A percentile compares a stretch with the other conserved stretches of the same genome.
Conservation (phyloP, 176 grass and related monocot genomes). For the Zoysia pacifica region DNA sequence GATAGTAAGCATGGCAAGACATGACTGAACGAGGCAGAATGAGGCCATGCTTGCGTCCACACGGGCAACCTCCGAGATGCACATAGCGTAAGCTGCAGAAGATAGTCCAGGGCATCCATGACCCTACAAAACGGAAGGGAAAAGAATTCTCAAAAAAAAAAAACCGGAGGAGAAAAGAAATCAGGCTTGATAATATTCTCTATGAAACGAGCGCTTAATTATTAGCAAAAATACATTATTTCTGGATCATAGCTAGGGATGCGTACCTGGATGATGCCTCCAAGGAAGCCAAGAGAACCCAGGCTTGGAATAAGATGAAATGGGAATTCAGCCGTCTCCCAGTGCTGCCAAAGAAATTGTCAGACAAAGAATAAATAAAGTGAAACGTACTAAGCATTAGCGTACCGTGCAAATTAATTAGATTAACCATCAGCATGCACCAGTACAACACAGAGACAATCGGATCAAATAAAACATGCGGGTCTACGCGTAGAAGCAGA, state of each 20-base stretch:
- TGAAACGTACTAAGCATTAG: background rate
- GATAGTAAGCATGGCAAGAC: slow-evolving; percentile 56
- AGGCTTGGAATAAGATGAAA: slow-evolving; percentile 57
- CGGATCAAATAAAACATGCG: no score
- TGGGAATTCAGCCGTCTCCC: slow-evolving; percentile 61
- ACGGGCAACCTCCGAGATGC: slow-evolving; percentile 46
- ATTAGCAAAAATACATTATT: background rate
- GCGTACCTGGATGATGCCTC: slow-evolving; percentile 63
- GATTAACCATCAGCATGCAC: background rate
- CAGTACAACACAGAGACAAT: background rate
- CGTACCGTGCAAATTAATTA: no score
- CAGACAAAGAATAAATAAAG: no score
- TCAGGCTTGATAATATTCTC: no score
- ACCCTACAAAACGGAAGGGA: background rate
- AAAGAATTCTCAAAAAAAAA: no score
- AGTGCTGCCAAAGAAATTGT: slow-evolving; percentile 33
- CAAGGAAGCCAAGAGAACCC: slow-evolving; percentile 42
- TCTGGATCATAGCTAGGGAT: background rate
- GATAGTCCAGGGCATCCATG: no score
- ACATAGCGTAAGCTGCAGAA: no score
- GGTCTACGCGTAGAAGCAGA: background rate
- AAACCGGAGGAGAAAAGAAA: no score
- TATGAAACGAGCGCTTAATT: no score
- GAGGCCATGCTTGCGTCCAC: slow-evolving; percentile 64
- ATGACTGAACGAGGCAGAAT: slow-evolving; percentile 63